A percentile compares a stretch with the other conserved stretches of the same genome.
These are phyloP conservation scores for Septoria linicola DNA, from an alignment of 2,329 filamentous ascomycete genomes.

Conservation along the genomic window DNA sequence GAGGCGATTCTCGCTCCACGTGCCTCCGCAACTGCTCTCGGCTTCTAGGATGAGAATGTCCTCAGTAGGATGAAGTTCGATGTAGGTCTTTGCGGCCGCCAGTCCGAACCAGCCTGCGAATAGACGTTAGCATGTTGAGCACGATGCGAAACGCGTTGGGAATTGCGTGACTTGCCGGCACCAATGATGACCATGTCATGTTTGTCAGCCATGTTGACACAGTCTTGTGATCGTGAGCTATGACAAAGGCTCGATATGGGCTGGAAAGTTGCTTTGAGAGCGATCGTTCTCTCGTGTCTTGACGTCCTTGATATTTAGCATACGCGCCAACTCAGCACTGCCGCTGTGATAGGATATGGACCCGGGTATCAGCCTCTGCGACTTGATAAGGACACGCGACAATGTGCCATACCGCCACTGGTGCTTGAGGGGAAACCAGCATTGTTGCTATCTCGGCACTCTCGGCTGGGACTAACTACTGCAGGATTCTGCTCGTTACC, in stretches of 20 bases:
- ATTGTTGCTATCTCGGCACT: slow-evolving; percentile 12
- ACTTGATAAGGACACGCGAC: slow-evolving; percentile 19
- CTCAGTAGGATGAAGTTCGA: slow-evolving; percentile 44
- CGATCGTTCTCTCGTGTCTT: slow-evolving; percentile 4
- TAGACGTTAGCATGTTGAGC: slow-evolving; percentile 10
- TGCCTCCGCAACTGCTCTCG: slow-evolving; percentile 56
- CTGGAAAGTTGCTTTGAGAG: background rate
- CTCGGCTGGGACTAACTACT: slow-evolving; percentile 8
- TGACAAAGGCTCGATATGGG: background rate
- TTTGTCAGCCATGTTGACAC: slow-evolving; percentile 19
- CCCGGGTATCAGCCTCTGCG: slow-evolving; percentile 11
- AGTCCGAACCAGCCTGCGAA: slow-evolving; percentile 47
- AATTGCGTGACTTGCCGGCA: slow-evolving; percentile 47
- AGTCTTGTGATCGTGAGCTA: background rate
- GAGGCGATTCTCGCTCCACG: slow-evolving; percentile 61
- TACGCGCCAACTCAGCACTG: slow-evolving; percentile 3
- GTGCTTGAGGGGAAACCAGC: slow-evolving; percentile 8
- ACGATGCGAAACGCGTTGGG: background rate
- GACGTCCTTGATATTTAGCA: slow-evolving; percentile 16
- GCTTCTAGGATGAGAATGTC: slow-evolving; percentile 48
- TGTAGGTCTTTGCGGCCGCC: slow-evolving; percentile 50
- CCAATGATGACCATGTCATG: slow-evolving; percentile 42
- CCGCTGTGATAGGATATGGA: slow-evolving; percentile 5
- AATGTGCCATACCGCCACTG: slow-evolving; percentile 6
- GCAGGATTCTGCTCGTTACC: background rate